These are phyloP conservation scores for Hydnomerulius pinastri DNA, from an alignment of 768 basidiomycete genomes.

Conservation along the genomic window DNA sequence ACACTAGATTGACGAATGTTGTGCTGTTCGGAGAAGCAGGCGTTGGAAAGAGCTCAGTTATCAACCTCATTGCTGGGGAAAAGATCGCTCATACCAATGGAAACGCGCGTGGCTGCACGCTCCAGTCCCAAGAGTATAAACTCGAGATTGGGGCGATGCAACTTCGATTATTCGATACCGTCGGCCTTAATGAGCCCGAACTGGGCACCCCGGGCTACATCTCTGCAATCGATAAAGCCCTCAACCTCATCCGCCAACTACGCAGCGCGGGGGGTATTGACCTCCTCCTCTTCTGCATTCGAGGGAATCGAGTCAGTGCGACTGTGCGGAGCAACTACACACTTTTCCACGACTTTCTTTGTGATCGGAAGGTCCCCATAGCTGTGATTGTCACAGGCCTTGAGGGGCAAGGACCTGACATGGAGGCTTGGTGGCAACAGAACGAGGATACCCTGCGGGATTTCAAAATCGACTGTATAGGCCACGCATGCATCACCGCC, in stretches of 20 bases:
- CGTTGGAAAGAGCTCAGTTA: no score
- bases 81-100: slow-evolving; percentile 27
- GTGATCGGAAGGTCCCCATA: slow-evolving; percentile 12
- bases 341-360: slow-evolving; percentile 15
- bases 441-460: no score
- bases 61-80: no score
- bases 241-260: not conserved
- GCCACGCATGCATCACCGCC: no score
- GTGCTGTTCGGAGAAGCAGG: slow-evolving; percentile 12
- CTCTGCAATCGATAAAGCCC: not conserved
- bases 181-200: slow-evolving; percentile 16
- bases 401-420: slow-evolving; percentile 20
- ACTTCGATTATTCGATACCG: slow-evolving; percentile 21
- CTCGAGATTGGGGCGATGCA: slow-evolving; percentile 1
- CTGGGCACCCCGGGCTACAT: not conserved
- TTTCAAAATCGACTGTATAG: no score
- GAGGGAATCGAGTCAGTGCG: slow-evolving; percentile 4
- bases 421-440: slow-evolving; percentile 39
- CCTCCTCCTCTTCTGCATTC: slow-evolving; percentile 21
- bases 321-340: slow-evolving; percentile 9
- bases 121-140: slow-evolving; percentile 20
- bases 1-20: slow-evolving; percentile 3
- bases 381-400: slow-evolving; percentile 19
- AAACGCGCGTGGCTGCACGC: slow-evolving; percentile 26
- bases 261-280: slow-evolving; percentile 7